Base-by-base conservation (phyloP, 352 stramenopile species). In the Peronospora destructor region DNA sequence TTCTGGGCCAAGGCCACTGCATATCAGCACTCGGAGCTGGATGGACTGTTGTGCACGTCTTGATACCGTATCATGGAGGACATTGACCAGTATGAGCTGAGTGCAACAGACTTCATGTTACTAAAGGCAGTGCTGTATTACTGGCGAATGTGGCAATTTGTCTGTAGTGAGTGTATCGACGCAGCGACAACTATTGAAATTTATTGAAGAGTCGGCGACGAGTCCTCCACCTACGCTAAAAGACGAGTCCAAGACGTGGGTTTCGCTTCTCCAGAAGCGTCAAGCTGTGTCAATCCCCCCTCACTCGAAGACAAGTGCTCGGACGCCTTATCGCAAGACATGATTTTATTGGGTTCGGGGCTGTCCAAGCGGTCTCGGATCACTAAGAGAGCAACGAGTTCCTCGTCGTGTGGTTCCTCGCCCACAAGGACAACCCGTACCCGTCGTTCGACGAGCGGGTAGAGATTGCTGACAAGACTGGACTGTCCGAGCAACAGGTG, bases 381-480 rank as follows among this genome's bases (percentile, higher is more conserved):
- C 23, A 77, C 75, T 12, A 71, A 78, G 41, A 59, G 45, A 87
- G 77, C 57, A 91, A 91, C 56, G 79, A 91, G 66, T 90, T 93
- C 51, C 73, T 93, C 49, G 70, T 86, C 34, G 82, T 73, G 38
- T 93, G 82, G 82, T 93, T 93, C 45, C 66, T 93, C 13, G 77
- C 82, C 21, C 82, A 93, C 64, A 93, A 91, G 58, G 52, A 73
- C 16, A 91, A 91, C 19, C 82, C 82, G 60, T 93, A 93, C 49
- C 82, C 82, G 36, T 85, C 79, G 0, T 49, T 66, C 1, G 47
- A 64, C 6, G 82, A 93, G 61, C 82, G 82, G 21, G 11, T 59
- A 14, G 60, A 83, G 36, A 91, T 93, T 35, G 79, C 82, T 3
- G 66, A 71, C 4, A 73, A 71, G 42, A 91, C 79, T 3, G 76